Evolutionary conservation across 108 stramenopile species (phyloP).

Genomic region (Cyclostephanos invisitatus): DNA sequence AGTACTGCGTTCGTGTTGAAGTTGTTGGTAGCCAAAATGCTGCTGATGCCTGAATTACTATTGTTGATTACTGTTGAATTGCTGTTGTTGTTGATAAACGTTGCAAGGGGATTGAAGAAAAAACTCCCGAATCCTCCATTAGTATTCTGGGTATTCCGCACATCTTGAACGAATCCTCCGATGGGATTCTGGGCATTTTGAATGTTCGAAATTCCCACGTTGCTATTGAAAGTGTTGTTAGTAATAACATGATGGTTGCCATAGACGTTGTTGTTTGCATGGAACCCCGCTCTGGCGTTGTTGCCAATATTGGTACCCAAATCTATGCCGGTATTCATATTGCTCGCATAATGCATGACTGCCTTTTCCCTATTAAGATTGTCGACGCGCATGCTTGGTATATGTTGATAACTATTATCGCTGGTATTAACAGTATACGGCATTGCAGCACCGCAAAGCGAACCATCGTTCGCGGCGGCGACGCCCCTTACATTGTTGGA

Average conservation of each 20-base stretch:
- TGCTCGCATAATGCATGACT: neutral
- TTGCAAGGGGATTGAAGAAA: slow-evolving; percentile 22
- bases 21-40: slow-evolving; percentile 9
- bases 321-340: neutral
- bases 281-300: slow-evolving; percentile 5
- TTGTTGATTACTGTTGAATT: neutral
- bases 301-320: neutral
- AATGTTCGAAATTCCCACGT: neutral
- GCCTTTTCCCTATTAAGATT: slow-evolving; percentile 14
- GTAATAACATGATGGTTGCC: slow-evolving; percentile 1
- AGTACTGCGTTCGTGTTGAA: neutral
- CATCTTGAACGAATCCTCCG: too few relatives aligned
- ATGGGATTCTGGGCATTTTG: too few relatives aligned
- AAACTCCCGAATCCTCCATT: slow-evolving; percentile 19
- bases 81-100: slow-evolving; percentile 20
- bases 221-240: neutral
- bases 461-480: neutral
- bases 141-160: neutral
- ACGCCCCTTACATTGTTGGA: neutral
- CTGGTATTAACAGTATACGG: neutral
- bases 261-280: slow-evolving; percentile 1
- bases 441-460: slow-evolving; percentile 1
- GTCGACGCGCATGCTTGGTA: neutral
- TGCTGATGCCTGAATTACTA: neutral
- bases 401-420: too few relatives aligned